Evolutionary conservation across 163 green algal species (phyloP).

Genomic region (Chloromonas sp.): DNA sequence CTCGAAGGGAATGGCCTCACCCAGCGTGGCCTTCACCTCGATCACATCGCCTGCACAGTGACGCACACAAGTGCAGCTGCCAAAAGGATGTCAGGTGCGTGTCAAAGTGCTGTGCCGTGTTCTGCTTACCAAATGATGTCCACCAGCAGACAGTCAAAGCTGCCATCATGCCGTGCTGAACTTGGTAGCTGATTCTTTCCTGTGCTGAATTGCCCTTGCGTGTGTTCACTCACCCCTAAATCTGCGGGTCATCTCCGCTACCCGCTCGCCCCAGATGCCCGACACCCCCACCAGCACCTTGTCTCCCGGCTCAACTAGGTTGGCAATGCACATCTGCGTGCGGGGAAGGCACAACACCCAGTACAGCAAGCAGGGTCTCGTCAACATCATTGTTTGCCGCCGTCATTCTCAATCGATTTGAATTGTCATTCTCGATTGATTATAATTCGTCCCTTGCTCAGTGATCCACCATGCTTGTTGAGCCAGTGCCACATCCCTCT

Average conservation of each 20-base stretch:
- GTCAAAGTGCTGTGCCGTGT: background rate
- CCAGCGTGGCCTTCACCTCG: slow-evolving; percentile 57
- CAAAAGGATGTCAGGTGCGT: background rate
- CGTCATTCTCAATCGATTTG: no score
- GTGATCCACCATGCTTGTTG: background rate
- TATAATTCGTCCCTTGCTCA: background rate
- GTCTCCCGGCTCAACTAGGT: slow-evolving; percentile 89
- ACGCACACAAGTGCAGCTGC: background rate
- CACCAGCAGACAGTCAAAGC: background rate
- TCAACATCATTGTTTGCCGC: no score
- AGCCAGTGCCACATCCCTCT: background rate
- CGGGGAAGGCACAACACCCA: background rate
- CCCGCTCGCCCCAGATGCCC: slow-evolving; percentile 63
- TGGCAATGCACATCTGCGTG: slow-evolving; percentile 55
- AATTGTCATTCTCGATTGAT: background rate
- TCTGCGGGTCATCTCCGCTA: slow-evolving; percentile 59
- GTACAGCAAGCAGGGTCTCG: no score
- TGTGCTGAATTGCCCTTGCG: no score
- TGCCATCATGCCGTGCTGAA: no score
- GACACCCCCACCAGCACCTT: slow-evolving; percentile 32
- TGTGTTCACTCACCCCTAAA: slow-evolving; percentile 35
- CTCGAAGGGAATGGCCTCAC: slow-evolving; percentile 59
- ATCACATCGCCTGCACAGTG: slow-evolving; percentile 62
- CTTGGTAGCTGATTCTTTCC: no score
- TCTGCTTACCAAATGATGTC: background rate